These are phyloP conservation scores for Dictyostelium intermedium DNA, from an alignment of 78 protist genomes.

Conservation along the genomic window DNA sequence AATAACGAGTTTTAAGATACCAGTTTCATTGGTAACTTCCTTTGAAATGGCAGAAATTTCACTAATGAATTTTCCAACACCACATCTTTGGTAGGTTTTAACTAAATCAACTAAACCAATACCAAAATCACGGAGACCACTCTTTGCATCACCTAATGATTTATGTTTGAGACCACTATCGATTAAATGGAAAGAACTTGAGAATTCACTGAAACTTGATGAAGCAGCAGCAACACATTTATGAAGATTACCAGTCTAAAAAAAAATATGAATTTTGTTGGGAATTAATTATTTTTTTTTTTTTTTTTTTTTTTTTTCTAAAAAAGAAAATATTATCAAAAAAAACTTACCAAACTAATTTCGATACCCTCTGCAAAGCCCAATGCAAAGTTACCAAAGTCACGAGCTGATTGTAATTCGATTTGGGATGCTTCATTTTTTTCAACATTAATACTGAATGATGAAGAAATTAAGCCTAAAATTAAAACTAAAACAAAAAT, in stretches of 20 bases:
- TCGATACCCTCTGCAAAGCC: conserved; percentile 55
- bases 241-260: conserved; percentile 6
- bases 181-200: background rate
- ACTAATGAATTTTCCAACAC: conserved; percentile 3
- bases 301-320: background rate
- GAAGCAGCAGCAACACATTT: background rate
- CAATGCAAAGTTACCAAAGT: background rate
- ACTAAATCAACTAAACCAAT: conserved; percentile 1
- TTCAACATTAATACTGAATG: background rate
- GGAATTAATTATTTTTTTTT: no score
- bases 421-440: background rate
- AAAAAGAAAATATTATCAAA: background rate
- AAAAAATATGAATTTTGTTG: no score
- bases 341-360: conserved; percentile 5
- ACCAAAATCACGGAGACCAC: conserved; percentile 35
- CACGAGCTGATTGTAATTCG: conserved; percentile 21
- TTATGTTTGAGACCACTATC: background rate
- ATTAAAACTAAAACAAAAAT: background rate
- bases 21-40: background rate
- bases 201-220: background rate
- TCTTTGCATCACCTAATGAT: background rate
- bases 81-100: conserved; percentile 22
- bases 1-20: conserved; percentile 24
- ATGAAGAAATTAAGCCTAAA: background rate
- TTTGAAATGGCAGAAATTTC: conserved; percentile 32